Base-by-base conservation (phyloP, 495 filamentous ascomycete genomes). In the Penicillium goetzii region DNA sequence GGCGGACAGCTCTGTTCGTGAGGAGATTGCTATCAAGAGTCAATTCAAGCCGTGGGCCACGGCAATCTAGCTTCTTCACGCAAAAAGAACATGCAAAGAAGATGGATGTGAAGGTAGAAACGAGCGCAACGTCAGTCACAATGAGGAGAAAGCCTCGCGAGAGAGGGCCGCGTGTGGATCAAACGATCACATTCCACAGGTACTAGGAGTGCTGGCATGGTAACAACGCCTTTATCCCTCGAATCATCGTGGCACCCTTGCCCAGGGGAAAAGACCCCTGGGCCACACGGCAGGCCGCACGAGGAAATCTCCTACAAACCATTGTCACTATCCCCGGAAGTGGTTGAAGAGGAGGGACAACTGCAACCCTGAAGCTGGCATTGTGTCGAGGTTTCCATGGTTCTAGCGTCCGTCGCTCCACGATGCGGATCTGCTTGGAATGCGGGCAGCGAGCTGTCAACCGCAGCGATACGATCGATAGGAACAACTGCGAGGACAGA, bases 171-270 rank as follows among this genome's bases (percentile, higher is more conserved):
- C 33, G 53, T 23, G 62, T 68, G 68, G 62, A 64, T 64, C 41
- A 11, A 32, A 43, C 2, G 33, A 36, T 41, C 59, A 65, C 69
- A 72, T 72, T 72, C 69, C 69, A 63, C 45, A 32, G 49, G 49
- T 49, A 43, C 58, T 26, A 66, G 62, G 58, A 65, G 65, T 63
- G 58, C 62, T 67, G 69, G 69, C 59, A 72, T 72, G 69, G 67
- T 72, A 69, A 72, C 69, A 72, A 59, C 63, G 62, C 59, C 51
- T 65, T n/a, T 32, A 61, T 60, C 64, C 59, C 61, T 64, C 57
- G 58, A 55, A 49, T 59, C 63, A 64, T 34, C 50, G 26, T 53
- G 45, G 28, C 50, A 15, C 36, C 68, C 59, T 65, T 9, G 23
- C 25, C 41, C 33, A 45, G 55, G 47, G 19, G 50, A 30, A 23